Base-by-base conservation (phyloP, 306 rosid species). In the Hippophae rhamnoides region DNA sequence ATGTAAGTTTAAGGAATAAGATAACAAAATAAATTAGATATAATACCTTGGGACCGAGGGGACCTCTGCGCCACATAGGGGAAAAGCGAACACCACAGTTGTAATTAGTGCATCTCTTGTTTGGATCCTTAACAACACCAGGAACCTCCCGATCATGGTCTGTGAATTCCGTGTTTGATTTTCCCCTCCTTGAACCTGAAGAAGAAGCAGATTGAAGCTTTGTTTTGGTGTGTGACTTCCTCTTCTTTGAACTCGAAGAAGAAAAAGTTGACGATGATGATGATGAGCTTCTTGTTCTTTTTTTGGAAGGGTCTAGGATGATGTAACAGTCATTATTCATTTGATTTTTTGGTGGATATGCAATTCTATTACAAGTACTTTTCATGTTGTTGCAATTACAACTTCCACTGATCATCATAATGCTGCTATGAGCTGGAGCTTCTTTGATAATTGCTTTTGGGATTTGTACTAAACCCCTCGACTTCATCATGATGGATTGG, bases 41-140 rank as follows among this genome's bases (percentile, higher is more conserved):
- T 42, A 55, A 14, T 11, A 75, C 75, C 49, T 69, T 75, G 8
- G 72, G 62, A 7, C 79, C 79, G 0, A 69, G 65, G 10, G 75
- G 75, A 7, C 75, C 79, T n/a, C 26, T 69, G 8, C 79, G 79
- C 79, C 79, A 74, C 79, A 74, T 65, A 0, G 79, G 79, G 6
- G 79, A 64, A 8, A 43, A 9, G 5, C 7, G 5, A 0, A 31
- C 41, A 10, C 41, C 56, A 9, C 79, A 74, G 23, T 65, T 60
- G 1, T 9, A 52, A n/a, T 74, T 74, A 4, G 58, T 60, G 50
- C 79, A 74, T 2, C n/a, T 40, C 52, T 48, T 54, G 7, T n/a
- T 25, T 1, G 44, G 6, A 42, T 60, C 55, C 11, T 9, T 52
- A 11, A 9, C 43, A 2, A 7, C 10, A 1, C 26, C n/a, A 9